Base-by-base conservation (phyloP, 1,284 basidiomycete genomes). In the Naganishia cerealis region DNA sequence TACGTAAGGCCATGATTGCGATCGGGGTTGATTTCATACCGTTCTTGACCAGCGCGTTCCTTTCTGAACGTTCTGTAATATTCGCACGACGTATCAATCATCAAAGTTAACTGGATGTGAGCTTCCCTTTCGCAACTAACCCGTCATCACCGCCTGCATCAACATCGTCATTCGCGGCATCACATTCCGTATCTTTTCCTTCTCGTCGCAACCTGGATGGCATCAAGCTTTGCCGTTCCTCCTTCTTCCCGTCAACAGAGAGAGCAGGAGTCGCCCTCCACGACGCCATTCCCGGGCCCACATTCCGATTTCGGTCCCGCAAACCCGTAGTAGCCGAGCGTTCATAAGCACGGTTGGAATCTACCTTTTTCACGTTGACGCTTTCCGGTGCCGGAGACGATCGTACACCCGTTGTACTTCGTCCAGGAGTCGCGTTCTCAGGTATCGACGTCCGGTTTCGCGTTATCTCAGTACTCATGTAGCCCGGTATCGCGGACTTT, bases 1-100 rank as follows among this genome's bases (percentile, higher is more conserved):
- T 86, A 88, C 52, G 81, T 80, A 7, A 87, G 70, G 1, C 90
- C 91, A 1, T 83, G 82, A 75, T 94, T 94, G 26, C 79, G 81
- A 10, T 81, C 80, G 0, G 86, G 85, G 72, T 91, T 84, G 65
- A 94, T 88, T 71, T 86, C 85, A 75, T 84, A 92, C 21, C 46
- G 46, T 83, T 78, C 15, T 86, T 84, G 71, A 89, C 88, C 71
- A 90, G 86, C 0, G 85, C 7, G 83, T 38, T 80, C 78, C 16
- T 81, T n/a, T 39, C 12, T 42, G 13, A 18, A 42, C 50, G 43
- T 33, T 26, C 26, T 33, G 4, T 46, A 46, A 16, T 6, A 33
- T 33, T 59, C 18, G 26, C 21, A 24, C 26, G 29, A 33, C 29
- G 29, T 33, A 33, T 33, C 29, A 33, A 33, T 33, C 29, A 33